phyloP scores from a whole-genome alignment of 2,329 filamentous ascomycete species.

The Colletotrichum sp. region DNA sequence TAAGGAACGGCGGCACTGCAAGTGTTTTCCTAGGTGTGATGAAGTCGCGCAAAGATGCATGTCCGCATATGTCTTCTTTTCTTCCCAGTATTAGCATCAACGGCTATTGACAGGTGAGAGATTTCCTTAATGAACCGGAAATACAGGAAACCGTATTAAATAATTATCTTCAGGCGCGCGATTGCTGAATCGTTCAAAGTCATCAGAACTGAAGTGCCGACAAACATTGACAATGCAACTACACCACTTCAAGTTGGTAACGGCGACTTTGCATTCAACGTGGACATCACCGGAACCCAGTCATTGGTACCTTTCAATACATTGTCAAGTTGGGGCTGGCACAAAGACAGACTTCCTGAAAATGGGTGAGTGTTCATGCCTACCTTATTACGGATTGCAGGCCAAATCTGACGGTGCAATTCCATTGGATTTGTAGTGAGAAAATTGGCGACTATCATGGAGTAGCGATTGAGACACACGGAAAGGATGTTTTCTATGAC shows the following conservation, averaged over 20 bases:
- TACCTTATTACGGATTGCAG: not conserved
- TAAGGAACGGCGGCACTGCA: not conserved
- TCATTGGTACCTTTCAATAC: slow-evolving; percentile 50
- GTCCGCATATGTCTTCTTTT: not conserved
- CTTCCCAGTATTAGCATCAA: not conserved
- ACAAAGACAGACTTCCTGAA: slow-evolving; percentile 50
- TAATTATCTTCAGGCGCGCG: not conserved
- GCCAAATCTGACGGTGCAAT: not conserved
- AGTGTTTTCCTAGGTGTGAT: not conserved
- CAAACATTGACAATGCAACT: not conserved
- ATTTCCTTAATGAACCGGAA: not conserved
- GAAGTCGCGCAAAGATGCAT: not conserved
- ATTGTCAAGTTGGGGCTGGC: slow-evolving; percentile 54
- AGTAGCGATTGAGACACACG: slow-evolving; percentile 34
- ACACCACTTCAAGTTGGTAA: slow-evolving; percentile 50
- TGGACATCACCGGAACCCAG: slow-evolving; percentile 48
- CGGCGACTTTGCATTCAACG: slow-evolving; percentile 52
- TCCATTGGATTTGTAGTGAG: not conserved
- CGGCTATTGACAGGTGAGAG: not conserved
- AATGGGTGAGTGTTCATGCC: slow-evolving; percentile 23
- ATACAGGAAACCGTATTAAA: not conserved
- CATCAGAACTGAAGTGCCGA: not conserved
- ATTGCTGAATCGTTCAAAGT: not conserved
- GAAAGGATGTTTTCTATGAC: slow-evolving; percentile 40
- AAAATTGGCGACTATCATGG: slow-evolving; percentile 22